A percentile compares a stretch with the other conserved stretches of the same genome.
Evolutionary conservation across 2,329 filamentous ascomycete species (phyloP).

Genomic region (Exophiala oligosperma): DNA sequence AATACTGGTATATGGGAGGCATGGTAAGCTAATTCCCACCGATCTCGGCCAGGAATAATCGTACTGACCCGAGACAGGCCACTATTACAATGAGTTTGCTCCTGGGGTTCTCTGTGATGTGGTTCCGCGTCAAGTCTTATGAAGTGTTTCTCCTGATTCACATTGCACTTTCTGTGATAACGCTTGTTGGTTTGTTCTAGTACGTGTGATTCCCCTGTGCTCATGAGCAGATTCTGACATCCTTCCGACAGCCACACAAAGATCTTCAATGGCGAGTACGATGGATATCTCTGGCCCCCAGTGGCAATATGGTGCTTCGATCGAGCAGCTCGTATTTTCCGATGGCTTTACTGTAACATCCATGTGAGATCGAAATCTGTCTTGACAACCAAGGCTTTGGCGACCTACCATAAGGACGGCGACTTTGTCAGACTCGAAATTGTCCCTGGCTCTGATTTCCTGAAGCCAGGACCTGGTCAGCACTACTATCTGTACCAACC

Average conservation of each 20-base stretch:
- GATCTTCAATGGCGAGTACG: constrained; percentile 50
- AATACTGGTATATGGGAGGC: constrained; percentile 43
- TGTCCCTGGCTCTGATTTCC: constrained; percentile 33
- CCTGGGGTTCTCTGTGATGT: constrained; percentile 46
- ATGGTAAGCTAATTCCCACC: constrained; percentile 25
- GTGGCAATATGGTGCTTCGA: constrained; percentile 52
- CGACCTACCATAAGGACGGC: constrained; percentile 44
- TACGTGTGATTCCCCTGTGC: constrained; percentile 27
- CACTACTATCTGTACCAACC: constrained; percentile 54
- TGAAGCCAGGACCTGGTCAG: constrained; percentile 44
- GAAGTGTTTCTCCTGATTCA: constrained; percentile 44
- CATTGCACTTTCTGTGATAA: constrained; percentile 38
- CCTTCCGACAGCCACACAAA: constrained; percentile 43
- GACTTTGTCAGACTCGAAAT: constrained; percentile 50
- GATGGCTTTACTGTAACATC: constrained; percentile 45
- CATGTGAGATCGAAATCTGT: constrained; percentile 34
- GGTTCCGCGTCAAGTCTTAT: constrained; percentile 45
- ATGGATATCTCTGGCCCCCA: constrained; percentile 52
- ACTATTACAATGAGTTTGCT: constrained; percentile 40
- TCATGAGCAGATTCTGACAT: too few species aligned
- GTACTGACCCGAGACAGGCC: not conserved
- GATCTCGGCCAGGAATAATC: not conserved
- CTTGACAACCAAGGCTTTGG: constrained; percentile 37
- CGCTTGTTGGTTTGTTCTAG: constrained; percentile 50
- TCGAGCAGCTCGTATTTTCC: constrained; percentile 43